Conservation (phyloP, 2,329 filamentous ascomycete genomes). For the Polytolypa hystricis region DNA sequence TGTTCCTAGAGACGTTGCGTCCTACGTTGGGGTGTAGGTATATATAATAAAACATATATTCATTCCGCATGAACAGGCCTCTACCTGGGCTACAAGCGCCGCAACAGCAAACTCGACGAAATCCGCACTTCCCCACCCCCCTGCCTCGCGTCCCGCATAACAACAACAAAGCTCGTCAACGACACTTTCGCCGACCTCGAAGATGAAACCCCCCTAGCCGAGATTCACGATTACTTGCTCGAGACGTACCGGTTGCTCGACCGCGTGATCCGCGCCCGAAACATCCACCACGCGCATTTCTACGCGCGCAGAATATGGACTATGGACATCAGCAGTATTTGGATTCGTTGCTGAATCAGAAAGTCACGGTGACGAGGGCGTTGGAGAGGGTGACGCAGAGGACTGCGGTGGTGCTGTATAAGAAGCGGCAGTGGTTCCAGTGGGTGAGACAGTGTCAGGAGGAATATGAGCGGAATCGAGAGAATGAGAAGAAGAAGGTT, state of each 20-base stretch:
- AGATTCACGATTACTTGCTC: constrained; percentile 31
- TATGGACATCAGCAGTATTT: constrained; percentile 36
- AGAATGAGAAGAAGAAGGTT: constrained; percentile 40
- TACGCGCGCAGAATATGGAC: constrained; percentile 32
- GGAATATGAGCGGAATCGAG: constrained; percentile 34
- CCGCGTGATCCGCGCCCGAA: constrained; percentile 32
- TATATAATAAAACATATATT: neutral
- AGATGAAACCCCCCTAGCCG: constrained; percentile 19
- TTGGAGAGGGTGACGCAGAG: constrained; percentile 35
- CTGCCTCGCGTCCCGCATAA: constrained; percentile 26
- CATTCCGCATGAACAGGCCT: constrained; percentile 16
- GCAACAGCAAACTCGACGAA: constrained; percentile 38
- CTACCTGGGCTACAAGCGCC: constrained; percentile 39
- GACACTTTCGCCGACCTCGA: constrained; percentile 29
- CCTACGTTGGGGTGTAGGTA: no score
- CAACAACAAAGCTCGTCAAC: constrained; percentile 27
- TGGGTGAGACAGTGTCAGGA: constrained; percentile 37
- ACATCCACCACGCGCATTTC: constrained; percentile 33
- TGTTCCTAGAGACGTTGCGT: no score
- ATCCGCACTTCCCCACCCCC: constrained; percentile 4
- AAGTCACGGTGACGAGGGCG: constrained; percentile 26
- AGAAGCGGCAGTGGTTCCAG: constrained; percentile 38
- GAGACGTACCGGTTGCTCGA: constrained; percentile 27
- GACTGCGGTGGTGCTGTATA: constrained; percentile 34
- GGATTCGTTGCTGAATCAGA: constrained; percentile 27